Evolutionary conservation across 352 stramenopile genomes (phyloP), one percentile per base, ranked within the genome.

Genomic region (Poterioochromonas sp.): DNA sequence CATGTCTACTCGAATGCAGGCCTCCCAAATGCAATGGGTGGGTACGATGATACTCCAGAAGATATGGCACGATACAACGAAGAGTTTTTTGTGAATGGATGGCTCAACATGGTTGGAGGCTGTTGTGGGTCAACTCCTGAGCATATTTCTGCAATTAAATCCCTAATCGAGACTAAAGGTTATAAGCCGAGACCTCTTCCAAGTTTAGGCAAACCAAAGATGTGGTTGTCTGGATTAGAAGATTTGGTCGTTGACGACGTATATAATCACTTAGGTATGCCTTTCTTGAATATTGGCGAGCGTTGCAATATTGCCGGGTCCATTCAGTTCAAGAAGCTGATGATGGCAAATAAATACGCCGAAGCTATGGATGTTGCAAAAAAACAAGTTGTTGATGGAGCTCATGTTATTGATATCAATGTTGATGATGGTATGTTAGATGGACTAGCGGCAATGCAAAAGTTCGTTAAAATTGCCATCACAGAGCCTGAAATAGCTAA

Each of bases 381-480:
- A 79, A 88, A 96, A 77, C 93, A 98, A 82, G 92, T 98, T 8
- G 93, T 96, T 79, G 93, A 97, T 81, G 94, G 93, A 65, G 93
- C 93, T 34, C 94, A 97, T 88, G 92, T 97, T 18, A 94, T 98
- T 83, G 93, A 98, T 83, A 94, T 98, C 79, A 98, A 97, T 84
- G 91, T 98, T 22, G 93, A 98, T 82, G 94, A 98, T 81, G 93
- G 93, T 79, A 94, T 97, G 85, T 83, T 98, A 51, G 93, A 97
- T 81, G 93, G 94, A 69, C 82, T 97, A 62, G 88, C 90, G 5
- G 92, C 92, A 8, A 97, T 98, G 94, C 90, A 97, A 79, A 95
- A 95, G 77, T 98, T 97, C 86, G 85, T 97, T 15, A 97, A 97
- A 86, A 97, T 98, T 83, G 92, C 92, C 35, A 90, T 97, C 34